Evolutionary conservation across 2,329 filamentous ascomycete genomes (phyloP), one percentile per base, ranked within the genome.

Genomic region (Sporothrix pallida): DNA sequence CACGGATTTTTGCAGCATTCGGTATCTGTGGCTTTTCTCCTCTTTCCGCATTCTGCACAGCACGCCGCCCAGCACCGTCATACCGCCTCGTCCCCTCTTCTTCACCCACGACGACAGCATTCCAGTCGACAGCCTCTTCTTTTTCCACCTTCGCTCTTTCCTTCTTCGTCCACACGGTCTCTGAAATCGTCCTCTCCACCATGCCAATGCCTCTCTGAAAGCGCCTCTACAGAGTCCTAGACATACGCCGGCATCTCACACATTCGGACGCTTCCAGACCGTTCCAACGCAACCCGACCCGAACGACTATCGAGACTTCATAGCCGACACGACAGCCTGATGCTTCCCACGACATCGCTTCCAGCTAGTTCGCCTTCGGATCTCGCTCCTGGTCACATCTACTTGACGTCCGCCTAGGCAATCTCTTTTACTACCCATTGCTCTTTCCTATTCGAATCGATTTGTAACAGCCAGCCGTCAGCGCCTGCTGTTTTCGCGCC

Each of bases 21-120:
- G 52, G 52, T 23, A 56, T 23, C 23, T 23, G 8, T 23, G 20
- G 20, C 52, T 56, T 56, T 23, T 67, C 42, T 48, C 42, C 48
- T 69, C 48, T n/a, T 17, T 52, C 42, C 13, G 46, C 65, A 37
- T 69, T 69, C 23, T 69, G 15, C 7, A 37, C 26, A 15, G 10
- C 13, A 50, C 60, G 60, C 60, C 17, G n/a, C 37, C 60, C 13
- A 15, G 10, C 31, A 23, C n/a, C 60, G 60, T 42, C 60, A 65
- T 67, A 67, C 62, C 62, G 62, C 62, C 62, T 67, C 42, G 20
- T 8, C 48, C 65, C 67, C 62, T 46, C 54, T 46, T 31, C n/a
- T 65, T 46, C 31, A 31, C 46, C 67, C 44, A 23, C 23, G 63
- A 56, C 67, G 26, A 69, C 67, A 54, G 17, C 67, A 69, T 69